Base-by-base conservation (phyloP, 2,329 filamentous ascomycete species). In the Claviceps capensis region DNA sequence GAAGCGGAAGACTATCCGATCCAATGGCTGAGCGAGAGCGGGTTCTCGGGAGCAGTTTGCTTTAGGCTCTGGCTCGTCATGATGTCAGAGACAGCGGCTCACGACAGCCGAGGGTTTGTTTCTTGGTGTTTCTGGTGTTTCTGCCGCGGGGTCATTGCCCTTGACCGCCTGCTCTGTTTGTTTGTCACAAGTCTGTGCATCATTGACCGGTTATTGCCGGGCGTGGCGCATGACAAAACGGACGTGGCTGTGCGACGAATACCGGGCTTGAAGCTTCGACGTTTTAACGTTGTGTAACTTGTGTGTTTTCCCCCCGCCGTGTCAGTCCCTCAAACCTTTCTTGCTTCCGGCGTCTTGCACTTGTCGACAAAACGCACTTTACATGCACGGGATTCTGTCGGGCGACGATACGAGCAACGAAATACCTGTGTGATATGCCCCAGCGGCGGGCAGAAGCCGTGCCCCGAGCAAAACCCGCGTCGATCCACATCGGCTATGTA, bases 151-250 rank as follows among this genome's bases (percentile, higher is more conserved):
- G n/a, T 37, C 13, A 17, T 47, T 17, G 38, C 38, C 19, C 7
- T 8, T 48, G 34, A 54, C 52, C 52, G 52, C 52, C 52, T 54
- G 46, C 52, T 38, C 2, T 47, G n/a, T 51, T 47, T n/a, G 16
- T 36, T 42, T 22, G 17, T 3, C 40, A 19, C 17, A 14, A 13
- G 11, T 30, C 30, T 30, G 30, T 30, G 8, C 30, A 34, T 34
- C 4, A 34, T 34, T 4, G 30, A 34, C 9, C 30, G 30, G 30
- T 11, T 34, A 34, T 34, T 34, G 30, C 30, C 30, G 30, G 30
- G 3, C 30, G 30, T 34, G 26, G 26, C 26, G 26, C 26, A 9
- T 30, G 26, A 30, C 8, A 30, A 30, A 9, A 30, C 26, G 26
- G 26, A 2, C 8, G 26, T 30, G 30, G 30, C 9, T 34, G 9